phyloP scores from a whole-genome alignment of 768 basidiomycete species.

The Amanita inopinata region DNA sequence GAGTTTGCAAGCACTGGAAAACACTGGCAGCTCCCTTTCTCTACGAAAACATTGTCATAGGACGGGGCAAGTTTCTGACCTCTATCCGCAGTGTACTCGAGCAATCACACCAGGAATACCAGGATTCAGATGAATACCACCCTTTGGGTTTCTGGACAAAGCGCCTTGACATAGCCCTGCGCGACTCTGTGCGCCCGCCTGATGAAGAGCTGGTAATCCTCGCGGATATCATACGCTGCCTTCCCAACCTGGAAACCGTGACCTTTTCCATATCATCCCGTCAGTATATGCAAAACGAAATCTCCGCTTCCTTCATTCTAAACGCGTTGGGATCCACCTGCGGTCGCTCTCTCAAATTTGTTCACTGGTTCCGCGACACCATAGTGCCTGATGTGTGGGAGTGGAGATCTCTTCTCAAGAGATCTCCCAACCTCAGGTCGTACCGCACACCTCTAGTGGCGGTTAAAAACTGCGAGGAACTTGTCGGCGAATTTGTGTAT shows the following conservation, averaged over 20 bases:
- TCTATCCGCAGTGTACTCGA: constrained; percentile 4
- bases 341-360: background rate
- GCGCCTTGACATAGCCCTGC: constrained; percentile 8
- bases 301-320: background rate
- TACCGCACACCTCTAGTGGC: background rate
- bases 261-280: constrained; percentile 2
- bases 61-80: background rate
- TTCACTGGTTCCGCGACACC: constrained; percentile 7
- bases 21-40: constrained; percentile 15
- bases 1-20: constrained; percentile 20
- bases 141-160: constrained; percentile 8
- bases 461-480: background rate
- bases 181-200: background rate
- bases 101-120: constrained; percentile 1
- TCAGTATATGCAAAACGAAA: background rate
- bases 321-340: background rate
- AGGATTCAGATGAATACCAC: background rate
- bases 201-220: constrained; percentile 1
- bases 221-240: constrained; percentile 5
- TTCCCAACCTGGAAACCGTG: constrained; percentile 7
- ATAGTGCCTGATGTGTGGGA: background rate
- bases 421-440: constrained; percentile 4
- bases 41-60: constrained; percentile 17
- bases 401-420: constrained; percentile 1
- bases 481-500: background rate